Base-by-base conservation (phyloP, 2,329 filamentous ascomycete genomes). In the Beauveria scarabaeidicola region DNA sequence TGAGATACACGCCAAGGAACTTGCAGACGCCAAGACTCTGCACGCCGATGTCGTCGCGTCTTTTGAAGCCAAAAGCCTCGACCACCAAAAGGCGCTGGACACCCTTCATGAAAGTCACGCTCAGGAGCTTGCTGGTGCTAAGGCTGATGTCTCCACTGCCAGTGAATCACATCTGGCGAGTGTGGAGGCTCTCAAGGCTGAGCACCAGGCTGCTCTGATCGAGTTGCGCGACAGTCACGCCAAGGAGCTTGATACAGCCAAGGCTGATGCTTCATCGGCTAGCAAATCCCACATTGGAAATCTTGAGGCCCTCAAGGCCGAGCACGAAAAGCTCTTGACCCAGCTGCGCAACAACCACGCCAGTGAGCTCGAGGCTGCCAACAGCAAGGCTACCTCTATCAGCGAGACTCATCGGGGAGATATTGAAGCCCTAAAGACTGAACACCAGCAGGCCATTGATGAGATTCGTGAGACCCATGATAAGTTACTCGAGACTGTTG, bases 241-340 rank as follows among this genome's bases (percentile, higher is more conserved):
- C 6, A 81, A 84, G 72, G 82, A 82, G 66, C 68, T 87, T 11
- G 81, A 85, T 69, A 71, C 71, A 36, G 80, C 81, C 58, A 82
- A 83, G 74, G 79, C 77, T 82, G 74, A 79, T 77, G 57, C 46
- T 29, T 57, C 36, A 43, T 74, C 78, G 21, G 79, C 81, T 55
- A 73, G 76, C 62, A 76, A 81, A 32, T 69, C 77, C 25, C 77
- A 80, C 51, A 63, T 78, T 8, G 70, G 72, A 29, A 80, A 84
- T 65, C 70, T 86, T 2, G 78, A 85, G 43, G 67, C 77, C n/a
- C 70, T 87, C 47, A 79, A 76, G 80, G 76, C 64, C 79, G 86
- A 27, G 64, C 82, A 85, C 64, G 77, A 78, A 2, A 74, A 80
- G 63, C 74, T 82, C 62, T 70, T 81, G 2, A 74, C 77, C 59